Evolutionary conservation across 2,329 filamentous ascomycete species (phyloP), one percentile per base, ranked within the genome.

Genomic region (Sporothrix inflata): DNA sequence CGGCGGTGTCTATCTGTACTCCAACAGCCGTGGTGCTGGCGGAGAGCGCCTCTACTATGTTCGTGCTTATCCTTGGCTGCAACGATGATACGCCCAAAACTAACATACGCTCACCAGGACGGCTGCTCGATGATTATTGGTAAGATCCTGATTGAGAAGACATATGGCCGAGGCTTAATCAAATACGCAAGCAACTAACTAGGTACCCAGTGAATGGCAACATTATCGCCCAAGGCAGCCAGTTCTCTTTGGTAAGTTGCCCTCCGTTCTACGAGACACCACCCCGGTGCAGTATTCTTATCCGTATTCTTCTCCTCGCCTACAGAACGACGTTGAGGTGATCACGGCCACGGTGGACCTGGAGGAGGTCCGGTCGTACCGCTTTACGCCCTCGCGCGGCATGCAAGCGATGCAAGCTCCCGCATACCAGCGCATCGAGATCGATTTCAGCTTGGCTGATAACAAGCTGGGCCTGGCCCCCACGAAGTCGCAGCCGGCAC

Each of bases 311-410:
- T 24, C n/a, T 38, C 8, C 2, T 8, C 1, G 84, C 16, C 79
- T n/a, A 0, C 19, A 92, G 11, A 85, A 86, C 57, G 88, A 90
- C 53, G 89, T 92, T 6, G 90, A 92, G 76, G 89, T 92, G 4
- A 81, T 90, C 21, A 87, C 85, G 5, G 90, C 90, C 2, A 92
- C 89, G 0, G 84, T 92, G 7, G 90, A 92, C 76, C 82, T 92
- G 1, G 92, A 95, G 76, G 89, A 93, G 74, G 91, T 95, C 6
- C 83, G 91, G 42, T 82, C 85, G 0, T 90, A 85, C 76, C 83
- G 91, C 0, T 87, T 82, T n/a, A 82, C 84, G 0, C 84, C 86
- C 9, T 87, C 86, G 14, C 84, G 89, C 70, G 86, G 86, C 7
- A 77, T 88, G 27, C 91, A 92, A 77, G 86, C 88, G 8, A 84